Conservation (phyloP, 164 flowering plant genomes). For the Euptelea pleiosperma region DNA sequence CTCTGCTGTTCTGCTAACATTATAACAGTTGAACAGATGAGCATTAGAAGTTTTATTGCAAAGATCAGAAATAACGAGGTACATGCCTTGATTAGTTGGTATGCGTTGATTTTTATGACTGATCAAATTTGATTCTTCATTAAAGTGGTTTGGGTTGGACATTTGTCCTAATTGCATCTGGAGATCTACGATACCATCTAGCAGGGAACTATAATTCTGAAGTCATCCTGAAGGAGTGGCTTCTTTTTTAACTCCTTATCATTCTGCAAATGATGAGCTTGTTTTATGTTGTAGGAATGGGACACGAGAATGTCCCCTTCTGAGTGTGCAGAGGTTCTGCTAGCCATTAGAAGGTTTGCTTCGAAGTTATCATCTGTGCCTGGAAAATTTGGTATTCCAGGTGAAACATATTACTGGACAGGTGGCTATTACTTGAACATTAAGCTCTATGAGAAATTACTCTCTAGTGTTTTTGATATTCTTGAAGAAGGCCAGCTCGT, state of each 20-base stretch:
- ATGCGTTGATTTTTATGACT: background rate
- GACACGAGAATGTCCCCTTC: constrained; percentile 40
- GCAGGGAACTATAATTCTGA: too few species aligned
- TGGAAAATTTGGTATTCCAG: constrained; percentile 41
- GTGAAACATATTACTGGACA: constrained; percentile 64
- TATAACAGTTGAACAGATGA: constrained; percentile 31
- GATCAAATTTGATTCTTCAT: background rate
- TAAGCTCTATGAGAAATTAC: constrained; percentile 66
- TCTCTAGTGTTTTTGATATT: constrained; percentile 61
- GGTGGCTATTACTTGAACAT: constrained; percentile 65
- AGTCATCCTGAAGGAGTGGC: background rate
- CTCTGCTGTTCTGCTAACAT: constrained; percentile 34
- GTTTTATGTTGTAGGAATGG: constrained; percentile 50
- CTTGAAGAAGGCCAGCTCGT: constrained; percentile 74
- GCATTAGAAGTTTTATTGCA: constrained; percentile 34
- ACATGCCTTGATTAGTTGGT: constrained; percentile 6
- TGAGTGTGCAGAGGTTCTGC: constrained; percentile 47
- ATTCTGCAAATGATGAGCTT: background rate
- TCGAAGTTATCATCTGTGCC: constrained; percentile 43
- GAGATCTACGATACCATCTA: too few species aligned
- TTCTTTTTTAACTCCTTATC: background rate
- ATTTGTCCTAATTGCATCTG: too few species aligned
- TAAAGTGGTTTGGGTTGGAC: background rate
- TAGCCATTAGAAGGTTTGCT: constrained; percentile 38
- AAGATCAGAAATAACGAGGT: constrained; percentile 58